These are phyloP conservation scores for Boletus fagicola DNA, from an alignment of 768 basidiomycete genomes.

Conservation along the genomic window DNA sequence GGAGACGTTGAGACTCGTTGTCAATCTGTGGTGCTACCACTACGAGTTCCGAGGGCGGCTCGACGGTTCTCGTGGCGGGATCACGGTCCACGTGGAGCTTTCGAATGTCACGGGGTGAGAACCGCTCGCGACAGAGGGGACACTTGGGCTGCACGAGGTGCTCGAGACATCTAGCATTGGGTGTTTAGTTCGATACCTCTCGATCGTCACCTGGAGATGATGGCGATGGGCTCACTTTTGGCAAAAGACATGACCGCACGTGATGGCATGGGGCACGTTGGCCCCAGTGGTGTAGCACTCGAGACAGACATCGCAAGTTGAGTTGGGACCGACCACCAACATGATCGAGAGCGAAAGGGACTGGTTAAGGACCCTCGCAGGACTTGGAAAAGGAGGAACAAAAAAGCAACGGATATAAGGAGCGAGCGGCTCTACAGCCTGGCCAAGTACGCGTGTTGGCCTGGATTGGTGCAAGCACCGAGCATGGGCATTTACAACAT, in stretches of 20 bases:
- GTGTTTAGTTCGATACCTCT: slow-evolving; percentile 2
- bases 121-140: slow-evolving; percentile 61
- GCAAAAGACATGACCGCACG: slow-evolving; percentile 75
- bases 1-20: slow-evolving; percentile 50
- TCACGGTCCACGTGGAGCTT: slow-evolving; percentile 58
- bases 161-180: slow-evolving; percentile 49
- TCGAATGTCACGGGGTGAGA: slow-evolving; percentile 45
- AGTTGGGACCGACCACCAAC: slow-evolving; percentile 63
- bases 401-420: slow-evolving; percentile 20
- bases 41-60: slow-evolving; percentile 21
- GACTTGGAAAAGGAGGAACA: slow-evolving; percentile 3
- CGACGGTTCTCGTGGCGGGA: slow-evolving; percentile 32
- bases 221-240: slow-evolving; percentile 31
- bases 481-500: slow-evolving; percentile 22
- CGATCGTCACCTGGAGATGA: slow-evolving; percentile 22
- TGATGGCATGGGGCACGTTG: slow-evolving; percentile 61
- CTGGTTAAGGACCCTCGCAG: slow-evolving; percentile 35
- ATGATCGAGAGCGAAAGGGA: slow-evolving; percentile 42
- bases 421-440: slow-evolving; percentile 22
- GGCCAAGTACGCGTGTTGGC: slow-evolving; percentile 32
- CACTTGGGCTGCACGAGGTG: slow-evolving; percentile 49
- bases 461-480: slow-evolving; percentile 25
- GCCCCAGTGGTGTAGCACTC: slow-evolving; percentile 54
- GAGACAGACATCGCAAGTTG: slow-evolving; percentile 75
- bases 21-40: slow-evolving; percentile 30